phyloP scores from a whole-genome alignment of 2,329 filamentous ascomycete genomes.

The Hypomyces perniciosus region DNA sequence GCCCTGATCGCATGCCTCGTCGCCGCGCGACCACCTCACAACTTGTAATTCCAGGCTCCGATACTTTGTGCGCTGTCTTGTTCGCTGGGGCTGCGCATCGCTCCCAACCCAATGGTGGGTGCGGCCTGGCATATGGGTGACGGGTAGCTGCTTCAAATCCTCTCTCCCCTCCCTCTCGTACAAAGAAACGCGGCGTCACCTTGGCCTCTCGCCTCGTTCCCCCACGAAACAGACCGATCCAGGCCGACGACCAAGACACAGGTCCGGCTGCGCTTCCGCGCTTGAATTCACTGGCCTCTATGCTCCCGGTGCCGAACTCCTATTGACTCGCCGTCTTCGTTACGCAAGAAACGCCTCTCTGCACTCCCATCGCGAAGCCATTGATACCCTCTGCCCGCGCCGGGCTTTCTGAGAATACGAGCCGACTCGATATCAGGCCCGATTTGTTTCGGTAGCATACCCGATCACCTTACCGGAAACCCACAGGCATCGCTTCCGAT shows the following conservation, averaged over 20 bases:
- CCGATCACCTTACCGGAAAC: conserved; percentile 21
- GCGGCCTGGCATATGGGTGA: conserved; percentile 16
- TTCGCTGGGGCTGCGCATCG: conserved; percentile 7
- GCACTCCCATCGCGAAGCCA: conserved; percentile 17
- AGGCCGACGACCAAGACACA: conserved; percentile 8
- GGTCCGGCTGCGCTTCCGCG: conserved; percentile 13
- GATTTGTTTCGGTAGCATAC: conserved; percentile 19
- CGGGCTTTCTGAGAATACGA: conserved; percentile 25
- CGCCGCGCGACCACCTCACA: conserved; percentile 26
- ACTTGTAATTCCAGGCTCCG: conserved; percentile 10
- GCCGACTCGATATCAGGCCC: conserved; percentile 22
- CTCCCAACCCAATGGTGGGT: conserved; percentile 12
- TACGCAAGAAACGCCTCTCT: conserved; percentile 19
- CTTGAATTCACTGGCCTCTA: conserved; percentile 17
- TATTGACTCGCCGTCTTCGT: conserved; percentile 23
- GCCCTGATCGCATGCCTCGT: conserved; percentile 29
- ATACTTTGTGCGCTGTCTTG: conserved; percentile 11
- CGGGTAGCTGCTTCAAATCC: conserved; percentile 20
- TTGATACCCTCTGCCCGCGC: conserved; percentile 19
- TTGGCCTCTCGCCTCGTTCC: not conserved
- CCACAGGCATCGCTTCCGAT: conserved; percentile 18
- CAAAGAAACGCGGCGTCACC: conserved; percentile 12
- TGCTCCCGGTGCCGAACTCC: conserved; percentile 16
- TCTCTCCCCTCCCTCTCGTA: conserved; percentile 2
- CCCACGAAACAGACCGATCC: conserved; percentile 2